Conservation (phyloP, 2,329 filamentous ascomycete species). For the Aspergillus costaricaensis region DNA sequence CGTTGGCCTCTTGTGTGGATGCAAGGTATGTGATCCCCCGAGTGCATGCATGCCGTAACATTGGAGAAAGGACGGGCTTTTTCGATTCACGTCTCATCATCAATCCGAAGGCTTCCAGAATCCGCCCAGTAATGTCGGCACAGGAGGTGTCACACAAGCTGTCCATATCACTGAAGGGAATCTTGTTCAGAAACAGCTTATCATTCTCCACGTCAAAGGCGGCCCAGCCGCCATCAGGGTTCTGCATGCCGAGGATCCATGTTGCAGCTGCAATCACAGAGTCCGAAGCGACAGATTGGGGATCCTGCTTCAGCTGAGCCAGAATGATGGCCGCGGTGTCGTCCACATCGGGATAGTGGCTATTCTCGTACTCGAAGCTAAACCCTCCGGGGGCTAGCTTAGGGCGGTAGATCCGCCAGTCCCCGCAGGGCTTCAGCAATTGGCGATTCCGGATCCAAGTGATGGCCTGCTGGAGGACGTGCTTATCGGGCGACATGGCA, state of each 20-base stretch:
- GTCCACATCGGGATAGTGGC: conserved; percentile 37
- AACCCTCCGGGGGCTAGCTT: conserved; percentile 29
- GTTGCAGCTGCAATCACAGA: conserved; percentile 16
- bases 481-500: conserved; percentile 1
- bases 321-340: conserved; percentile 36
- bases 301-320: conserved; percentile 29
- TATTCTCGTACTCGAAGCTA: conserved; percentile 36
- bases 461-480: neutral
- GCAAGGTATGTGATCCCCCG: conserved; percentile 29
- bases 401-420: conserved; percentile 32
- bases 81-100: conserved; percentile 14
- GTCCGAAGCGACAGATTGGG: neutral
- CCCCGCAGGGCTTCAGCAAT: conserved; percentile 26
- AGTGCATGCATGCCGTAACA: conserved; percentile 11
- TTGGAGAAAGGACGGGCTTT: neutral
- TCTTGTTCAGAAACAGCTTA: conserved; percentile 35
- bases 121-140: conserved; percentile 37
- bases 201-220: conserved; percentile 41
- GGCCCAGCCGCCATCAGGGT: conserved; percentile 41
- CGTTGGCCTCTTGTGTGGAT: conserved; percentile 26
- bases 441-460: conserved; percentile 26
- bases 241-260: conserved; percentile 42
- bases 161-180: conserved; percentile 42
- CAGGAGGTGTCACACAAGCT: conserved; percentile 37
- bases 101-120: conserved; percentile 35